Evolutionary conservation across 2,329 filamentous ascomycete species (phyloP), one percentile per base, ranked within the genome.

Genomic region (Talaromyces pinophilus): DNA sequence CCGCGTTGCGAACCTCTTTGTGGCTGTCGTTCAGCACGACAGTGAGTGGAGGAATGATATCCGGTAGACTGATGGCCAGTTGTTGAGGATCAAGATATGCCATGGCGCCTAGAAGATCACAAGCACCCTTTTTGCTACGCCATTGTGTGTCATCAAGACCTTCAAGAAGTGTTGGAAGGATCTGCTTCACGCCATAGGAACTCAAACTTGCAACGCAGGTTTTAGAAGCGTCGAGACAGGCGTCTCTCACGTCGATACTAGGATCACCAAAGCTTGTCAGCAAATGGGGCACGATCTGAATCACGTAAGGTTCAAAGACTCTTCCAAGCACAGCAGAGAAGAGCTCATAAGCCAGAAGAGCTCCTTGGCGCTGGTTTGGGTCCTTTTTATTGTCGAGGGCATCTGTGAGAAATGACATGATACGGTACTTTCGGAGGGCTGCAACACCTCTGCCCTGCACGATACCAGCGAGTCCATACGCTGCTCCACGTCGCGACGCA

Each of bases 51-150:
- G 96, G 95, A 71, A 99, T 99, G 71, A 99, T 99, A 65, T 96
- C 93, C 1, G 95, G 95, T 73, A 99, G 82, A 76, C 93, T 98
- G 71, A 90, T 86, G 0, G 95, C 93, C 19, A 99, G 86, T 77
- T 99, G 95, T 70, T 97, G 91, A 7, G 96, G 94, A 76, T 98
- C 95, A 38, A 99, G 87, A 76, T 99, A 99, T 5, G 95, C 96
- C 95, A 99, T 99, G 69, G 95, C 95, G 77, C 95, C 95, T 15
- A 99, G 86, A 30, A 97, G 89, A 76, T 99, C 95, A 75, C 95
- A 99, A 63, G 95, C 95, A 72, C 96, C 95, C 82, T 96, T 97
- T 81, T 99, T 98, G 81, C 93, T 98, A 74, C 95, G 90, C 95
- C 95, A 99, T 78, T 98, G 94, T 63, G 92, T 88, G 70, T 99